Conservation (phyloP, 2,329 filamentous ascomycete species). For the Didymella pomorum region DNA sequence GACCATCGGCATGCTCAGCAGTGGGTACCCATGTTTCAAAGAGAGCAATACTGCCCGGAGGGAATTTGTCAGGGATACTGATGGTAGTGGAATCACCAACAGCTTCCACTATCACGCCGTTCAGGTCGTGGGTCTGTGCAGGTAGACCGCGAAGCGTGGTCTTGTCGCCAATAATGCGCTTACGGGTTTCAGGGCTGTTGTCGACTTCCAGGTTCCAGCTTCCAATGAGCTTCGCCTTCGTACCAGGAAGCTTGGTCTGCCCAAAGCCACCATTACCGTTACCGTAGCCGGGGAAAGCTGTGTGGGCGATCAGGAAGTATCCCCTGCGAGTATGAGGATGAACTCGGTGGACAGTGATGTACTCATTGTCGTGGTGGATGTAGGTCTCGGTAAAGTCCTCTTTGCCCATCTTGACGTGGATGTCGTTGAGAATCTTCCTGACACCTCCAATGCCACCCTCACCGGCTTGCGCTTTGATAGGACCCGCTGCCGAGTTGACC, state of each 20-base stretch:
- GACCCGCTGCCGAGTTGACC: slow-evolving; percentile 68
- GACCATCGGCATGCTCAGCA: slow-evolving; percentile 80
- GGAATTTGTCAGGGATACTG: slow-evolving; percentile 81
- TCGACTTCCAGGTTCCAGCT: slow-evolving; percentile 95
- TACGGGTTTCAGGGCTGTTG: slow-evolving; percentile 72
- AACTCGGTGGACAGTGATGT: slow-evolving; percentile 94
- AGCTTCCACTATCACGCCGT: slow-evolving; percentile 76
- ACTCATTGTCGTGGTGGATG: slow-evolving; percentile 95
- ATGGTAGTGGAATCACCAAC: slow-evolving; percentile 79
- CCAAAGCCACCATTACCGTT: slow-evolving; percentile 82
- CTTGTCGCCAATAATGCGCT: slow-evolving; percentile 72
- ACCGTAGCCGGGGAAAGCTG: slow-evolving; percentile 90
- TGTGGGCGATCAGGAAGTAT: slow-evolving; percentile 95
- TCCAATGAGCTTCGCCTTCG: slow-evolving; percentile 83
- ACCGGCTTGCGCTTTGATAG: slow-evolving; percentile 71
- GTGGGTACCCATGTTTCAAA: slow-evolving; percentile 96
- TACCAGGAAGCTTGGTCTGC: slow-evolving; percentile 81
- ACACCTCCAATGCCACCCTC: slow-evolving; percentile 86
- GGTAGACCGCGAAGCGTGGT: slow-evolving; percentile 81
- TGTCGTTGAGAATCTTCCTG: slow-evolving; percentile 92
- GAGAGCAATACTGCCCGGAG: slow-evolving; percentile 90
- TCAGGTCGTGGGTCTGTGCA: slow-evolving; percentile 77
- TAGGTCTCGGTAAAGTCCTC: slow-evolving; percentile 95
- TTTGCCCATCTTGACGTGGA: slow-evolving; percentile 94
- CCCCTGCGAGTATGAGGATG: slow-evolving; percentile 92